Evolutionary conservation across 345 rosid genomes (phyloP), one percentile per base, ranked within the genome.

Genomic region (Alliaria petiolata): DNA sequence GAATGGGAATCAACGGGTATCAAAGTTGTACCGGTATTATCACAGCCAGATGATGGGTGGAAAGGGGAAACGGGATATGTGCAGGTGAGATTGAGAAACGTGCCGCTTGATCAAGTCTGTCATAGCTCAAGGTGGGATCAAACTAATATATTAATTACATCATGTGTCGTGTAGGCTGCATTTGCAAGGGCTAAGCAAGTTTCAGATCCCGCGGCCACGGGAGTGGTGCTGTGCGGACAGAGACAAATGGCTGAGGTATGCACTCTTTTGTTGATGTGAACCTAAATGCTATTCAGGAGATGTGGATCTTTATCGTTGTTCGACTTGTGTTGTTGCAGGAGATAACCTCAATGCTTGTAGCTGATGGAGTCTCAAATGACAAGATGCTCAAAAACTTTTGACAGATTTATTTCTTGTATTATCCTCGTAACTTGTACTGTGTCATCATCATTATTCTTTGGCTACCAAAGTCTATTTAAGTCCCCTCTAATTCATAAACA

Each of bases 171-270:
- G 67, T 87, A 95, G 98, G 92, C 89, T 75, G 99, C 98, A 73
- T 95, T 91, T 67, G 72, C 86, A 38, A 85, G 90, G 78, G 88
- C 89, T 57, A 86, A 88, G 70, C 74, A 84, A 62, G 77, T 83
- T 58, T 73, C 62, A 55, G 79, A 65, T 65, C 89, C 96, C 0
- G n/a, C 46, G 11, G 87, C 85, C 65, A 85, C 93, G 0, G 97
- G 90, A 50, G 98, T 71, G 2, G 85, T 95, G 58, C 89, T 95
- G 28, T 95, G 99, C 67, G 98, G 99, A 56, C 97, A 88, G 85
- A 89, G 73, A 81, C 96, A 88, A 89, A 95, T 95, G 99, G 75
- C 90, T 6, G 98, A 95, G 95, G 99, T 95, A 67, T 69, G 79
- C 65, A 10, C 61, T 45, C 8, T 40, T 35, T 55, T 65, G 14